These are phyloP conservation scores for Skeletonema grethae DNA, from an alignment of 108 stramenopile species.

Conservation along the genomic window DNA sequence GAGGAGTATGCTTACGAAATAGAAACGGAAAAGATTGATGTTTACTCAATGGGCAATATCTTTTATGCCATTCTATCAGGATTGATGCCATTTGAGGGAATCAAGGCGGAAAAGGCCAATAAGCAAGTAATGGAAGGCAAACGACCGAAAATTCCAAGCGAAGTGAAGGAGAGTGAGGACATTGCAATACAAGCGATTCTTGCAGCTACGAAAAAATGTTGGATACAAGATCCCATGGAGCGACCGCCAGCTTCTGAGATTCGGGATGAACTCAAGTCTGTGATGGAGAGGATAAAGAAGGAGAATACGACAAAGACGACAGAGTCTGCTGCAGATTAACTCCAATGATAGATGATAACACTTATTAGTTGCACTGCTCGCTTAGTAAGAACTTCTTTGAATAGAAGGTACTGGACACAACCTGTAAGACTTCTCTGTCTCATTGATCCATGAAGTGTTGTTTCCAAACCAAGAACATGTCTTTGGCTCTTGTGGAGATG, in stretches of 20 bases:
- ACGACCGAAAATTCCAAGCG: constrained; percentile 55
- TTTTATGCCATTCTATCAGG: constrained; percentile 33
- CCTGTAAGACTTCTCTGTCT: no score
- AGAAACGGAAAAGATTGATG: constrained; percentile 15
- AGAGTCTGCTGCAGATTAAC: not conserved
- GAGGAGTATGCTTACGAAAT: constrained; percentile 9
- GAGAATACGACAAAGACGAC: not conserved
- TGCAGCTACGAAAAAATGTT: constrained; percentile 55
- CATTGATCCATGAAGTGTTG: no score
- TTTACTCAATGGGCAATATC: constrained; percentile 5
- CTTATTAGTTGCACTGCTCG: no score
- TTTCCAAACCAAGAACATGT: no score
- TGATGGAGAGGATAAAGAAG: constrained; percentile 48
- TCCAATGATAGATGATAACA: not conserved
- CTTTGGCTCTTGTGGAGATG: no score
- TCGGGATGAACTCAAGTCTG: constrained; percentile 55
- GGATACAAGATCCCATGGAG: constrained; percentile 50
- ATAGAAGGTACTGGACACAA: no score
- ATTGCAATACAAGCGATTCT: constrained; percentile 53
- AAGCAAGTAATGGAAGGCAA: constrained; percentile 42
- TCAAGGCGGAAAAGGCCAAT: constrained; percentile 31
- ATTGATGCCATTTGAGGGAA: constrained; percentile 50
- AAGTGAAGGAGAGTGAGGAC: constrained; percentile 47
- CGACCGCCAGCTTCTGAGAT: constrained; percentile 55
- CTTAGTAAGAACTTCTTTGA: no score